Evolutionary conservation across 129 eudicot genomes (phyloP), one percentile per base, ranked within the genome.

Genomic region (Flaveria brownii): DNA sequence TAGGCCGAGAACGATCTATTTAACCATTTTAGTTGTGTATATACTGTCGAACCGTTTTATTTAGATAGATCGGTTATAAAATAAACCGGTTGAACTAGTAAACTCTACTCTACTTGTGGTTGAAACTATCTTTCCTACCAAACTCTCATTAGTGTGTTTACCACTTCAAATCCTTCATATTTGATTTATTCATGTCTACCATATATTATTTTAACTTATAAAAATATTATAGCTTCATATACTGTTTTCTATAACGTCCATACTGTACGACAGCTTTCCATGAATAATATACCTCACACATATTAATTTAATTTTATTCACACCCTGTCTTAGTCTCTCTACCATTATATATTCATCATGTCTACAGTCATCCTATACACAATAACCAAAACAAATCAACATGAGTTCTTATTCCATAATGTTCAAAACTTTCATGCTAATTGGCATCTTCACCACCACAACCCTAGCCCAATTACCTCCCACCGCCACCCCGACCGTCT

Each of bases 381-480:
- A 36, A 36, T 36, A 4, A 36, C 41, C 41, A 36, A 36, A 36
- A 71, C 23, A 56, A 69, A 72, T 1, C 68, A 25, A 11, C 2
- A 54, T n/a, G 41, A 22, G 26, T 39, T n/a, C 49, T 66, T 30
- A 30, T 30, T 76, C 77, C 2, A 49, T 86, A 71, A 67, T 71
- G 23, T 47, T 88, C 45, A 85, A 89, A 54, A 51, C 76, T 28
- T 22, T 89, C 46, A 43, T 87, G 16, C 72, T 92, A 45, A n/a
- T 84, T 28, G 80, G 92, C 4, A 84, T 91, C 39, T 61, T 89
- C 23, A 85, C 87, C 79, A 80, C 89, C 74, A 75, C 96, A 22
- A 85, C 86, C 78, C 80, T 76, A 18, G 96, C 97, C 20, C 97
- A 92, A 80, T 1, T 64, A 64, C 55, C 96, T 5, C 97, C 97